Evolutionary conservation across 1,139 yeast genomes (phyloP).

Genomic region (Sugiyamaella xylanicola): DNA sequence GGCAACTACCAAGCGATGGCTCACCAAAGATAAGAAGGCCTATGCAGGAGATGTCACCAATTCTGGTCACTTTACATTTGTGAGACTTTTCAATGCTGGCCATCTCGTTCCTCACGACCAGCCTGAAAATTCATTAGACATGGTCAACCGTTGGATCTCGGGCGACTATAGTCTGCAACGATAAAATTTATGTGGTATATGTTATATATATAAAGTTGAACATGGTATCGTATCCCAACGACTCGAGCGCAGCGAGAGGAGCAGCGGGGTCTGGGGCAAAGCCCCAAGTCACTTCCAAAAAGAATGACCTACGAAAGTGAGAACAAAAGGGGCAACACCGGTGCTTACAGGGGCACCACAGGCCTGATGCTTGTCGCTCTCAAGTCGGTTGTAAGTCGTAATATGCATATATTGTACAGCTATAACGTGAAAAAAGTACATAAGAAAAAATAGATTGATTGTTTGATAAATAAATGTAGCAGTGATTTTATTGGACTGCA

Average conservation of each 20-base stretch:
- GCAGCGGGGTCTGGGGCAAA: no score
- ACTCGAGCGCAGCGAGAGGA: no score
- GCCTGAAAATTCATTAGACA: slow-evolving; percentile 70
- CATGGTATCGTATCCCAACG: no score
- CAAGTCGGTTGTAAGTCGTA: no score
- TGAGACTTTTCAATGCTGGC: slow-evolving; percentile 67
- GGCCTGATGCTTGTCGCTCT: no score
- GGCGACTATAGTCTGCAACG: slow-evolving; percentile 40
- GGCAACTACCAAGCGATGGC: slow-evolving; percentile 46
- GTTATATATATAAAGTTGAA: no score
- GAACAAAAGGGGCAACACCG: no score
- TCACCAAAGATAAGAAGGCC: slow-evolving; percentile 41
- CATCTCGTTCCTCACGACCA: slow-evolving; percentile 80
- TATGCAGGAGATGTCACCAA: slow-evolving; percentile 63
- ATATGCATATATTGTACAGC: slow-evolving; percentile 14
- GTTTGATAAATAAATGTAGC: neutral
- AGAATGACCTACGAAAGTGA: no score
- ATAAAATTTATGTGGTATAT: neutral
- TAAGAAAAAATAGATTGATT: neutral
- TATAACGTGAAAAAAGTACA: slow-evolving; percentile 7
- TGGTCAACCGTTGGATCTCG: slow-evolving; percentile 76
- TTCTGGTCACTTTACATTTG: slow-evolving; percentile 58
- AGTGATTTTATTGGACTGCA: slow-evolving; percentile 29
- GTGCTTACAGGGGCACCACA: no score
- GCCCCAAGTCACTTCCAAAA: no score